Base-by-base conservation (phyloP, 1,139 yeast species). In the Scheffersomyces lignicola region DNA sequence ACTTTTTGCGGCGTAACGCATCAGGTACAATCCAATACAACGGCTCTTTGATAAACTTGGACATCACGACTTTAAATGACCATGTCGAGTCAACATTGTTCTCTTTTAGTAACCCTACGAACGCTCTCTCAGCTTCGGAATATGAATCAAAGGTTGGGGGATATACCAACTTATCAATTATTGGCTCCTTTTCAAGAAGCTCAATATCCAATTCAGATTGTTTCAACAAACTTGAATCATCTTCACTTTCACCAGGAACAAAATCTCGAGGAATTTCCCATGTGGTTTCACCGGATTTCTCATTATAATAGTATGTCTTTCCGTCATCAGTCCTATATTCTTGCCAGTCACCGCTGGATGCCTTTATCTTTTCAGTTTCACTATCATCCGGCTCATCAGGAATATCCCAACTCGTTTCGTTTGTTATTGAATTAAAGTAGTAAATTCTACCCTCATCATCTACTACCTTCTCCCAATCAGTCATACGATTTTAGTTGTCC, bases 371-470 rank as follows among this genome's bases (percentile, higher is more conserved):
- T 12, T 4, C 7, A 11, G 21, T 10, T n/a, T 31, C 28, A 26
- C 9, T 21, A 5, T 15, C 15, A 3, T 22, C 21, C 4, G 49
- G 43, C 36, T 70, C 80, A 18, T 65, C 77, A 0, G 97, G 97
- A 43, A 80, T 76, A 7, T 83, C 86, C 96, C 97, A 89, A 32
- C 82, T 77, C 0, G 96, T 81, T 48, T 80, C 80, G 35, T 78
- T 75, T 0, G 94, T 83, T 24, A 54, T 69, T 1, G 75, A 41
- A 46, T 89, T 80, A 56, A 79, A 86, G 57, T 83, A 89, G 60
- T 89, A 90, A 1, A 66, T 65, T 27, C 83, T 69, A 1, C 95
- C 95, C 26, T 78, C 76, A 9, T 75, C 77, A 45, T 83, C 88
- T 26, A 64, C 64, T 14, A 76, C 73, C 42, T 79, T 74, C 54